A percentile compares a stretch with the other conserved stretches of the same genome.
Evolutionary conservation across 768 basidiomycete species (phyloP).

Genomic region (Nevesoporus exiguus): DNA sequence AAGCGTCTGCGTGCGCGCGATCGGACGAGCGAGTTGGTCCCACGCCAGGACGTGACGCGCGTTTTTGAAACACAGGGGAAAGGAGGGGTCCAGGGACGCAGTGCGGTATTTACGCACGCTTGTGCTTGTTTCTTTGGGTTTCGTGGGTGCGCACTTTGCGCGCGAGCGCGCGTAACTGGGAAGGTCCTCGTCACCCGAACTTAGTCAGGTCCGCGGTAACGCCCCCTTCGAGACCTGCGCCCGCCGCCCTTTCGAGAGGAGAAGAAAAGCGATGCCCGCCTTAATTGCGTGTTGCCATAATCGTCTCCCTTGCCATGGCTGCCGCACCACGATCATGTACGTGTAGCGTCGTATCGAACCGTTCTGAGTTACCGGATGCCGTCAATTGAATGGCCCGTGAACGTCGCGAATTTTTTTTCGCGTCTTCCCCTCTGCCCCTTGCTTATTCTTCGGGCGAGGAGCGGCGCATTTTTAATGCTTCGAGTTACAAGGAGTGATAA

Average conservation of each 20-base stretch:
- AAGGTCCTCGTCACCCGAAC: not conserved
- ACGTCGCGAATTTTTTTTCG: not conserved
- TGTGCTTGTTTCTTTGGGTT: not conserved
- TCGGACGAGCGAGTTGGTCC: not conserved
- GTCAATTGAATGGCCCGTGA: conserved; percentile 12
- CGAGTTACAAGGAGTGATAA: too few species aligned
- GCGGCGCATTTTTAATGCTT: not conserved
- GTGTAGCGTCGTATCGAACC: conserved; percentile 4
- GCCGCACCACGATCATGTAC: conserved; percentile 5
- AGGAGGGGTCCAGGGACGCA: conserved; percentile 4
- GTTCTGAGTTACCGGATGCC: conserved; percentile 17
- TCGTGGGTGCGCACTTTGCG: not conserved
- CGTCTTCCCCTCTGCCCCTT: not conserved
- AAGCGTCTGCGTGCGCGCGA: not conserved
- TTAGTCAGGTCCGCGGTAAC: conserved; percentile 17
- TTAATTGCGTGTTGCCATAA: conserved; percentile 28
- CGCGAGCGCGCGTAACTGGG: not conserved
- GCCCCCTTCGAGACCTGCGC: conserved; percentile 4
- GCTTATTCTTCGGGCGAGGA: not conserved
- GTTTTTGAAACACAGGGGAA: conserved; percentile 14
- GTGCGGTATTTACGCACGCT: not conserved
- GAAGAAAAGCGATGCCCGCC: conserved; percentile 21
- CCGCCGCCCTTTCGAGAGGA: not conserved
- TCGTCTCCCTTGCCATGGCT: conserved; percentile 5
- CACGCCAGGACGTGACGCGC: not conserved